Evolutionary conservation across 2,329 filamentous ascomycete genomes (phyloP), one percentile per base, ranked within the genome.

Genomic region (Sordariomycetes sp.): DNA sequence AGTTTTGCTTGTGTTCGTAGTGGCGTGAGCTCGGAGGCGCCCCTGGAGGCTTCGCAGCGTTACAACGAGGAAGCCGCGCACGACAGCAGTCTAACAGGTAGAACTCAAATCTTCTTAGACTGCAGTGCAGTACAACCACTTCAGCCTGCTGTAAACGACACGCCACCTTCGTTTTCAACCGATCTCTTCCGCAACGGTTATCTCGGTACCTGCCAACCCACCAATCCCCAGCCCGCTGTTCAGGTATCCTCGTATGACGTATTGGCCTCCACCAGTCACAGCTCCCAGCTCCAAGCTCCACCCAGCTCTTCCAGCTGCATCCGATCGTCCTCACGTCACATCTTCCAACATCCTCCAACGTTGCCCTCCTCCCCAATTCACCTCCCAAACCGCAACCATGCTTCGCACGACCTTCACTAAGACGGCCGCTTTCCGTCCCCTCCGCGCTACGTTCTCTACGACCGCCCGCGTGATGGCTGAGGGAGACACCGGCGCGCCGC

Each of bases 401-500:
- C 70, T 84, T 53, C 79, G 81, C 55, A 75, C 79, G 55, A 61
- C 70, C 46, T 58, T 79, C 51, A 55, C 64, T 57, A 73, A 74
- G 59, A 61, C 67, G 48, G 66, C 67, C 43, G 54, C 66, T 46
- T 56, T 68, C 51, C 66, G 70, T 54, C 68, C 75, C 49, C 63
- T 72, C 47, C 63, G 55, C 38, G 51, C 68, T 44, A 69, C 76
- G 47, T 82, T 86, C 64, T 70, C 77, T 41, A 75, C 70, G 44
- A 72, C 78, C 38, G 58, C 68, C 45, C 68, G 73, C 54, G 70
- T 60, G 53, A 82, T 86, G 75, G 63, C 57, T 41, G 80, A 72
- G 47, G 84, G 83, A 44, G 83, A 86, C 55, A 80, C 75, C 43
- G 82, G 82, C 38, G 60, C 72, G 37, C 70, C 70, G 41, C 68